A percentile compares a stretch with the other conserved stretches of the same genome.
These are phyloP conservation scores for Alternaria tenuissima DNA, from an alignment of 2,329 filamentous ascomycete species.

Conservation along the genomic window DNA sequence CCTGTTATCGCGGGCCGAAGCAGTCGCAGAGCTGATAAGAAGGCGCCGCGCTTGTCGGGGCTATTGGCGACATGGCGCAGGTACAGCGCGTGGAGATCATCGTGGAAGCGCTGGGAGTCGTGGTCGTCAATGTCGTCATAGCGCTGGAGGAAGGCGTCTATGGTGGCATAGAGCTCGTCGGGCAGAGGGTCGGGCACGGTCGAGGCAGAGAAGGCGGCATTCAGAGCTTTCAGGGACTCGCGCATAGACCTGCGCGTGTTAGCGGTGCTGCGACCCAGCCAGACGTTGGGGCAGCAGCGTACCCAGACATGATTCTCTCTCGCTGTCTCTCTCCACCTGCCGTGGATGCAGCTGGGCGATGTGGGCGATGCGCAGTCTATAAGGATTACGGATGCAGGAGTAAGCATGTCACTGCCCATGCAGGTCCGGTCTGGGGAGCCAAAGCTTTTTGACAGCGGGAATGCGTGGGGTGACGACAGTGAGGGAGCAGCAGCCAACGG, in stretches of 20 bases:
- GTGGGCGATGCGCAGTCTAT: constrained; percentile 4
- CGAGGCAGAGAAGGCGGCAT: constrained; percentile 53
- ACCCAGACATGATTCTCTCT: constrained; percentile 34
- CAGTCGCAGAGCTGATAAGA: constrained; percentile 71
- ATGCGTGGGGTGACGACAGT: constrained; percentile 28
- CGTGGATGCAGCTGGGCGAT: constrained; percentile 10
- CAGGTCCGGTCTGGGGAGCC: constrained; percentile 10
- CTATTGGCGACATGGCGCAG: constrained; percentile 68
- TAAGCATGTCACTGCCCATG: constrained; percentile 23
- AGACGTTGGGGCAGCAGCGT: constrained; percentile 8
- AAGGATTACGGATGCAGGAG: background rate
- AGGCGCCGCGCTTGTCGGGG: constrained; percentile 68
- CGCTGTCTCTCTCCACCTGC: constrained; percentile 7
- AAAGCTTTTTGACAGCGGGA: constrained; percentile 20
- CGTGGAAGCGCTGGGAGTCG: constrained; percentile 74
- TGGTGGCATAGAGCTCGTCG: constrained; percentile 67
- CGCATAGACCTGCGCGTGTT: constrained; percentile 57
- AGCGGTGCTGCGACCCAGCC: constrained; percentile 12
- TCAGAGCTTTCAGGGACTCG: constrained; percentile 59
- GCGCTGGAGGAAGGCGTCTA: constrained; percentile 73
- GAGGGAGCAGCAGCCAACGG: constrained; percentile 10
- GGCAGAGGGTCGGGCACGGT: constrained; percentile 66
- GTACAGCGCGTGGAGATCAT: constrained; percentile 74
- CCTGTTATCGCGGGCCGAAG: constrained; percentile 71
- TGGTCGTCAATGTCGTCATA: constrained; percentile 73